Percentiles rank a stretch among this genome's conserved stretches.
Evolutionary conservation across 2,329 filamentous ascomycete species (phyloP).

Genomic region (Mollisia scopiformis): DNA sequence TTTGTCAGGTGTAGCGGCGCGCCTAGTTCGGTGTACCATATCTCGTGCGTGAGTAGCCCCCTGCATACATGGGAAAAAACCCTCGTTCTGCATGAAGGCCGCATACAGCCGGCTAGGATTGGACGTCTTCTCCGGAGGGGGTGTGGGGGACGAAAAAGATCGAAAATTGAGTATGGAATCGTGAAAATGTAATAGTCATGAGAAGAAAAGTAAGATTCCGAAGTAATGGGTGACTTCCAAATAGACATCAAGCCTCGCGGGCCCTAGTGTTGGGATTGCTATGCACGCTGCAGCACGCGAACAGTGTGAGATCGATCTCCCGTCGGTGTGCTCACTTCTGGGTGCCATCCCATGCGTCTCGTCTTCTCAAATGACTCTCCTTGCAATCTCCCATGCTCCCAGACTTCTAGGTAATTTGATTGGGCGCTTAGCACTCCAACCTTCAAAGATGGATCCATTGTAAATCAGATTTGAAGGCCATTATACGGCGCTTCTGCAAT

Average conservation of each 20-base stretch:
- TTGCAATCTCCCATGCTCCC: slow-evolving; percentile 1
- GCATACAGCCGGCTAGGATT: slow-evolving; percentile 9
- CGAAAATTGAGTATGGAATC: not conserved
- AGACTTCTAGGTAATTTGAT: not conserved
- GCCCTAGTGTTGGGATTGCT: not conserved
- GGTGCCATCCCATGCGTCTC: slow-evolving; percentile 6
- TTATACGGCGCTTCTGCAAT: slow-evolving; percentile 9
- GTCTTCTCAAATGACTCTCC: slow-evolving; percentile 1
- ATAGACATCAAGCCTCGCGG: slow-evolving; percentile 1
- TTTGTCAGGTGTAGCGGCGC: not conserved
- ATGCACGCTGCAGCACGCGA: slow-evolving; percentile 6
- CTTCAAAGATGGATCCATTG: slow-evolving; percentile 11
- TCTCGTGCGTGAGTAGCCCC: slow-evolving; percentile 11
- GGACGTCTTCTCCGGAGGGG: not conserved
- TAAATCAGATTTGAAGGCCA: not conserved
- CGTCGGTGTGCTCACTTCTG: slow-evolving; percentile 1
- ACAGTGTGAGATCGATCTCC: slow-evolving; percentile 12
- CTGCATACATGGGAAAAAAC: slow-evolving; percentile 15
- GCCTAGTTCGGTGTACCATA: slow-evolving; percentile 1
- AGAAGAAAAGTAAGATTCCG: not conserved
- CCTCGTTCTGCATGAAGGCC: slow-evolving; percentile 17
- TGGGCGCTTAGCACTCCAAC: slow-evolving; percentile 5
- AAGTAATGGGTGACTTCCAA: not conserved
- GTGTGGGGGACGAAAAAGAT: not conserved
- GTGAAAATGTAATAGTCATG: not conserved